Conservation (phyloP, 139 green algal genomes). For the Micractinium conductrix region DNA sequence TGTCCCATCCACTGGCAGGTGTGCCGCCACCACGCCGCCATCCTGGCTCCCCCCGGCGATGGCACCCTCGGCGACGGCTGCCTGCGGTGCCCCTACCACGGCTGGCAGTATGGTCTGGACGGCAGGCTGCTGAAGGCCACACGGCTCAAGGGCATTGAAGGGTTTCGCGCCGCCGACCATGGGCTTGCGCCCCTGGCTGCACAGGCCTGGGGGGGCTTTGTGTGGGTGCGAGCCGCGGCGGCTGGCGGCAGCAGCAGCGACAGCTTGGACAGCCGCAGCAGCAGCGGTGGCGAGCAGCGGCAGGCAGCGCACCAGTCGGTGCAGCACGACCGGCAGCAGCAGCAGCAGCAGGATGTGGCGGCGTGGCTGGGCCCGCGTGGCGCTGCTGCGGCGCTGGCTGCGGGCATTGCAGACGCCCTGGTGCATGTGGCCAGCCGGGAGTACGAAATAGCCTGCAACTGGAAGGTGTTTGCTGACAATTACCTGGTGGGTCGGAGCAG, state of each 20-base stretch:
- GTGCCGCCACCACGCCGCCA: slow-evolving; percentile 68
- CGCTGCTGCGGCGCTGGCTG: slow-evolving; percentile 8
- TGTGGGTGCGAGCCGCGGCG: too few species aligned
- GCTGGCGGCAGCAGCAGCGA: neutral
- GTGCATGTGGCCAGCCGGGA: slow-evolving; percentile 45
- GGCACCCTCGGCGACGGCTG: slow-evolving; percentile 36
- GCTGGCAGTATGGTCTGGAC: slow-evolving; percentile 66
- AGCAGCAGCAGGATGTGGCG: neutral
- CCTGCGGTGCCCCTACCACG: slow-evolving; percentile 71
- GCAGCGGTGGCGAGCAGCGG: neutral
- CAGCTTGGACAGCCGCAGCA: neutral
- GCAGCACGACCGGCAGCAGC: neutral
- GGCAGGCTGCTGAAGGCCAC: slow-evolving; percentile 54
- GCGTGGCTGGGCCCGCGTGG: slow-evolving; percentile 32
- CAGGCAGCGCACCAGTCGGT: neutral
- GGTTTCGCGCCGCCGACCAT: slow-evolving; percentile 51
- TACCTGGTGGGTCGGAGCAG: slow-evolving; percentile 55
- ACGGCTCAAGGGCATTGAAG: slow-evolving; percentile 58
- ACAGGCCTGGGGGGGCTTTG: slow-evolving; percentile 11
- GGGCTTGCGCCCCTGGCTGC: slow-evolving; percentile 48
- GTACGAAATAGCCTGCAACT: slow-evolving; percentile 70
- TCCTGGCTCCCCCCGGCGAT: slow-evolving; percentile 43
- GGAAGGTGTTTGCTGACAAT: slow-evolving; percentile 79
- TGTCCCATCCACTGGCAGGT: slow-evolving; percentile 50
- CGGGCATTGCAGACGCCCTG: slow-evolving; percentile 37